Base-by-base conservation (phyloP, 345 rosid species). In the Camelina laxa region DNA sequence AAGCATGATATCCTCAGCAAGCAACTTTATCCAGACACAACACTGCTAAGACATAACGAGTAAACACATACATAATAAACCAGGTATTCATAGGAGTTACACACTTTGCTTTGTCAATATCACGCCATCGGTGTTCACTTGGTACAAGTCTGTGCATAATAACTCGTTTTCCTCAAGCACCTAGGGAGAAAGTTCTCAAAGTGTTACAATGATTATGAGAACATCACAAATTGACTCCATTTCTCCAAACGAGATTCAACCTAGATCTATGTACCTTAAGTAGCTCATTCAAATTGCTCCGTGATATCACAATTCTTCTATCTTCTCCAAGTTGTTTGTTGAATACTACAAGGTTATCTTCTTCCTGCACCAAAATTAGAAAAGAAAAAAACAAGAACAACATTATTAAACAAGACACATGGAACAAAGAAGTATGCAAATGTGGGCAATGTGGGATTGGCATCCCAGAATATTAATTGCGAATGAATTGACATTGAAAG, bases 241-340 rank as follows among this genome's bases (percentile, higher is more conserved):
- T 35, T 49, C 33, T 51, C 19, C 27, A 19, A 47, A 27, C 39
- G 47, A 5, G 57, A 64, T 49, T 20, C 31, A 16, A 7, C 19
- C 54, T 3, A 48, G 17, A 69, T 74, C 19, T 60, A 50, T 55
- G 27, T 76, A 96, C 99, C 98, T 86, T 87, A 35, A 89, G 87
- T 31, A 96, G 77, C 79, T 96, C 98, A 71, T 80, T 87, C 49
- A 90, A 58, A 84, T 92, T 96, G 84, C 93, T 90, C 76, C 99
- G 77, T 38, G 89, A 86, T 82, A 86, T 86, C 74, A 92, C 88
- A 59, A 92, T 86, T 80, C 73, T 90, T 82, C 92, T 85, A 79
- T 95, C 99, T 67, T 90, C 99, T 73, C 88, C 97, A 66, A 95
- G 82, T 76, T 92, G 99, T 83, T 95, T 90, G 75, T 89, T 86